Conservation (phyloP, 352 stramenopile genomes). For the Phytophthora podocarpi region DNA sequence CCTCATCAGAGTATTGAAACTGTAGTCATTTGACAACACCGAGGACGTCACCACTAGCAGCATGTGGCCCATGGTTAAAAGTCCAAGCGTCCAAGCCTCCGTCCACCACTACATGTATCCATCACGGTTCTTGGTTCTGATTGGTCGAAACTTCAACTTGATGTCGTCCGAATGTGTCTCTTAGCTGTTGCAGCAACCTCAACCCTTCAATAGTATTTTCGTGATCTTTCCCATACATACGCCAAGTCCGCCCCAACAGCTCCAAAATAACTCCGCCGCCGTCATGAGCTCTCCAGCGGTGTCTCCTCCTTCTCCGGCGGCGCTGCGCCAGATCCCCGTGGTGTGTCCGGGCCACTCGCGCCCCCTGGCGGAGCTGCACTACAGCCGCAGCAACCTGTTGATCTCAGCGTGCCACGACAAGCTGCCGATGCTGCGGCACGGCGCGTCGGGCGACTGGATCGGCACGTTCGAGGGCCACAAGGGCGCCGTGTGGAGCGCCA, state of each 20-base stretch:
- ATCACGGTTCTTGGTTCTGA: too few species aligned
- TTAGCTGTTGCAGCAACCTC: too few species aligned
- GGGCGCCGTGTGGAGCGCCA: slow-evolving; percentile 92
- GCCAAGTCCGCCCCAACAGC: slow-evolving; percentile 2
- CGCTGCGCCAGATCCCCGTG: slow-evolving; percentile 86
- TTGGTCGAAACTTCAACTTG: too few species aligned
- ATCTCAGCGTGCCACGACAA: slow-evolving; percentile 90
- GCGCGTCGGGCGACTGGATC: slow-evolving; percentile 94
- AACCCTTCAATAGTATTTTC: too few species aligned
- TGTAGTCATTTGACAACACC: too few species aligned
- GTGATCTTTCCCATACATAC: slow-evolving; percentile 29
- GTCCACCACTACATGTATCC: too few species aligned
- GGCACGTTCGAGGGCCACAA: slow-evolving; percentile 98
- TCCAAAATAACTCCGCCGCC: too few species aligned
- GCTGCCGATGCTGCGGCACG: slow-evolving; percentile 86
- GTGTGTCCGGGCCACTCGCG: slow-evolving; percentile 87
- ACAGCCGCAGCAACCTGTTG: slow-evolving; percentile 71
- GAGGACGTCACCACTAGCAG: too few species aligned
- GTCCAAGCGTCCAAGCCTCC: too few species aligned
- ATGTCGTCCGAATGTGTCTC: too few species aligned
- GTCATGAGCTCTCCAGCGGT: slow-evolving; percentile 28
- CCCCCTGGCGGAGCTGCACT: slow-evolving; percentile 78
- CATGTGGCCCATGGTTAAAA: too few species aligned
- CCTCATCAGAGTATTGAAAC: too few species aligned
- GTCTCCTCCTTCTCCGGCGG: slow-evolving; percentile 44